phyloP scores from a whole-genome alignment of 2,329 filamentous ascomycete species.

The Clonostachys chloroleuca region DNA sequence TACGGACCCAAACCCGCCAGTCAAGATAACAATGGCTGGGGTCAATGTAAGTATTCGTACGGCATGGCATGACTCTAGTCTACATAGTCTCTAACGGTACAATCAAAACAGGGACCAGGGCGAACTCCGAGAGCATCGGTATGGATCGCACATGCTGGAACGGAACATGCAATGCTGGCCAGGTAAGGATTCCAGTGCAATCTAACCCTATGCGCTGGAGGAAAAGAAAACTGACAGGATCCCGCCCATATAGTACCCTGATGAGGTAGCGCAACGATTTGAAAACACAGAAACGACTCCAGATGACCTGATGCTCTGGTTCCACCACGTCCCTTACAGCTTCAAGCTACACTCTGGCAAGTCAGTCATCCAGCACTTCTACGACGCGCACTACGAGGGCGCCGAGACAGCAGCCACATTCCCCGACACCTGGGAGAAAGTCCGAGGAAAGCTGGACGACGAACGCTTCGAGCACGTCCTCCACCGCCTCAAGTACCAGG shows the following conservation, averaged over 20 bases:
- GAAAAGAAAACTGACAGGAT: too few species aligned
- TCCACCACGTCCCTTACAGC: constrained; percentile 69
- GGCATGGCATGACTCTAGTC: constrained; percentile 12
- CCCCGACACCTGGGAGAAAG: constrained; percentile 43
- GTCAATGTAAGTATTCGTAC: constrained; percentile 43
- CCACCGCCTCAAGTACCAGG: constrained; percentile 59
- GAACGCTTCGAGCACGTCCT: constrained; percentile 55
- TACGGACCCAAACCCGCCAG: constrained; percentile 64
- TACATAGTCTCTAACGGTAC: too few species aligned
- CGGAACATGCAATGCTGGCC: constrained; percentile 61
- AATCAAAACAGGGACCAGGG: constrained; percentile 40
- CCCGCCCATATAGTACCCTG: constrained; percentile 39
- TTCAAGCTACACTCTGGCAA: constrained; percentile 57
- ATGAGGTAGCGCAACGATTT: constrained; percentile 51
- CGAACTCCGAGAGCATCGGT: constrained; percentile 53
- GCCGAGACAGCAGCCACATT: constrained; percentile 58
- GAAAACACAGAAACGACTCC: constrained; percentile 60
- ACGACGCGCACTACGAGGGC: constrained; percentile 57
- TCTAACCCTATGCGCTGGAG: too few species aligned
- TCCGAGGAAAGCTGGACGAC: constrained; percentile 52
- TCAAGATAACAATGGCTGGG: constrained; percentile 65
- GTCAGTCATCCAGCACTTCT: constrained; percentile 65
- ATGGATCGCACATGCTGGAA: constrained; percentile 69
- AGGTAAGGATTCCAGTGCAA: constrained; percentile 16
- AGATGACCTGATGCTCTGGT: constrained; percentile 67